Evolutionary conservation across 2,329 filamentous ascomycete species (phyloP).

Genomic region (Blastomyces percursus): DNA sequence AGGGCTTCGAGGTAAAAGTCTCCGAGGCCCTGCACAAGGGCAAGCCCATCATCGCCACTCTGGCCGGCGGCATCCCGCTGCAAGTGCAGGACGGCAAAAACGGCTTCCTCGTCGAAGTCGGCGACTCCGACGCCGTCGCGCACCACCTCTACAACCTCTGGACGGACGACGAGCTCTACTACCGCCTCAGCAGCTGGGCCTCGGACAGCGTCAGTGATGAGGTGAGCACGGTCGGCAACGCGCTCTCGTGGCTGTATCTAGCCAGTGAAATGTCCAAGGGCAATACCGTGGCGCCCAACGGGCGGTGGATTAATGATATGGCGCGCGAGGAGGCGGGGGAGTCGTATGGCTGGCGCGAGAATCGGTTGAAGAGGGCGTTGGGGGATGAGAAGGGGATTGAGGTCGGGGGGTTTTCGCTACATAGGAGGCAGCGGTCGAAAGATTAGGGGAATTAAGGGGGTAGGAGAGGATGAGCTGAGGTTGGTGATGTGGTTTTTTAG

Average conservation of each 20-base stretch:
- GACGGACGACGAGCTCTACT: constrained; percentile 43
- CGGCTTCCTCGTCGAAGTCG: constrained; percentile 62
- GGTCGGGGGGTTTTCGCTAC: background rate
- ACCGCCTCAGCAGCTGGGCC: constrained; percentile 55
- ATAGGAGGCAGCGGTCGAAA: background rate
- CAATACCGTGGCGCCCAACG: constrained; percentile 47
- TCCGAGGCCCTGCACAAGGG: constrained; percentile 74
- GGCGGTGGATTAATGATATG: constrained; percentile 63
- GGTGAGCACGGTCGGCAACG: constrained; percentile 70
- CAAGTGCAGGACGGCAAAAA: constrained; percentile 62
- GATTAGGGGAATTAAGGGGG: background rate
- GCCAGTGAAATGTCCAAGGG: constrained; percentile 54
- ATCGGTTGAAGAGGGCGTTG: constrained; percentile 39
- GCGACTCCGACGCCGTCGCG: constrained; percentile 57
- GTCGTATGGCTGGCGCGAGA: constrained; percentile 50
- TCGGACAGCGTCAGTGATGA: constrained; percentile 62
- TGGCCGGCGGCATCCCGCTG: constrained; percentile 67
- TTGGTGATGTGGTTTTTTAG: no score
- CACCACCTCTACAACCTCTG: constrained; percentile 15
- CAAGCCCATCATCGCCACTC: constrained; percentile 63
- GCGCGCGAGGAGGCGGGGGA: constrained; percentile 54
- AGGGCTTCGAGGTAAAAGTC: constrained; percentile 80
- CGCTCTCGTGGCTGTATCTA: constrained; percentile 66
- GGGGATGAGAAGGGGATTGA: background rate
- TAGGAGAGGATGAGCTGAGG: no score